These are phyloP conservation scores for Paraleonurus japonicus DNA, from an alignment of 257 asterid species.

Conservation along the genomic window DNA sequence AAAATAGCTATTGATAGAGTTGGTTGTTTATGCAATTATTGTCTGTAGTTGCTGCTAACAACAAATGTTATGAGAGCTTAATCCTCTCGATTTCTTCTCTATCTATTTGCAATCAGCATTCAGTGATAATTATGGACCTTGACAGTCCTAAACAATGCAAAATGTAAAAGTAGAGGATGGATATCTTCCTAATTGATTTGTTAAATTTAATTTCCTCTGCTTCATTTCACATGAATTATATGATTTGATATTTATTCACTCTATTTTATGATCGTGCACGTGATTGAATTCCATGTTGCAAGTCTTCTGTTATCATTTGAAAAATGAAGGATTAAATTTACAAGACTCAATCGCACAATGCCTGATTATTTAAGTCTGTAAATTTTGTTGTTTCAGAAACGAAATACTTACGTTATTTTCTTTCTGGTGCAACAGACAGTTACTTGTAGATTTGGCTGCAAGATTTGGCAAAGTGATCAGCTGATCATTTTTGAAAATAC, in stretches of 20 bases:
- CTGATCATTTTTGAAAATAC: constrained; percentile 26
- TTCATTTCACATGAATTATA: neutral
- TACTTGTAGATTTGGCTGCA: constrained; percentile 34
- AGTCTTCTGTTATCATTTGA: neutral
- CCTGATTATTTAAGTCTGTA: neutral
- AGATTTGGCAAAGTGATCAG: constrained; percentile 22
- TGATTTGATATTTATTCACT: neutral
- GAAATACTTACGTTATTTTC: neutral
- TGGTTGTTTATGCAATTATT: constrained; percentile 3
- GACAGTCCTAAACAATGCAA: neutral
- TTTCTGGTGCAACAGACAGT: constrained; percentile 33
- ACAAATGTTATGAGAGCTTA: neutral
- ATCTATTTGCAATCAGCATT: neutral
- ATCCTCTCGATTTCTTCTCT: neutral
- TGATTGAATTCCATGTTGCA: neutral
- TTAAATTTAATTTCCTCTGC: neutral
- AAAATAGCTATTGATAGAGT: neutral
- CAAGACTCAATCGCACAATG: neutral
- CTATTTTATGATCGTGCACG: neutral
- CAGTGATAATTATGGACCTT: neutral
- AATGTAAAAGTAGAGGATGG: neutral
- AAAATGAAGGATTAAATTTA: neutral
- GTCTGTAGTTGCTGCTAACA: neutral
- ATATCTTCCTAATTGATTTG: neutral
- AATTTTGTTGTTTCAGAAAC: neutral